A percentile compares a stretch with the other conserved stretches of the same genome.
Conservation (phyloP, 768 basidiomycete species). For the Lactifluus subvellereus region DNA sequence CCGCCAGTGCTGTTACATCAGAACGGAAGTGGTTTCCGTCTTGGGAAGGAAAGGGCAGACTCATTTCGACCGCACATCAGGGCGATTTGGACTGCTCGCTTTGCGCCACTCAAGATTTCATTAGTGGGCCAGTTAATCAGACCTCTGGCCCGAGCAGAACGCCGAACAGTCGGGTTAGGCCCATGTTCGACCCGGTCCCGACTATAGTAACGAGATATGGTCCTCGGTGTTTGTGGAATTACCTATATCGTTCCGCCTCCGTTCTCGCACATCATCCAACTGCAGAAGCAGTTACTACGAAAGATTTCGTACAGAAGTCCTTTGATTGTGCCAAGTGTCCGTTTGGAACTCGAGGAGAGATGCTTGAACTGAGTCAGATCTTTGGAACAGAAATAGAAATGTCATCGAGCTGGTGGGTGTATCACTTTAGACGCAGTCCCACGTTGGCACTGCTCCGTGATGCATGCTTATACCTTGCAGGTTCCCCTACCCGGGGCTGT, state of each 20-base stretch:
- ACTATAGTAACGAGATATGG: not conserved
- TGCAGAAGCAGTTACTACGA: not conserved
- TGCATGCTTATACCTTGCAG: not conserved
- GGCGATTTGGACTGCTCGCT: not conserved
- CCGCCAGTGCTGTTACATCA: not conserved
- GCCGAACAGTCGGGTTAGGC: too few relatives aligned
- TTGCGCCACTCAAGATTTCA: not conserved
- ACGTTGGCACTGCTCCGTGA: not conserved
- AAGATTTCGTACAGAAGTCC: not conserved
- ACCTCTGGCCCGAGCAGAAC: too few relatives aligned
- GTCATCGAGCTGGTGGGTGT: not conserved
- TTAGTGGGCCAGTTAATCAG: not conserved
- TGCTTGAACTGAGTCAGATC: not conserved
- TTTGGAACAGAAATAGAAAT: not conserved
- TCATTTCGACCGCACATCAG: not conserved
- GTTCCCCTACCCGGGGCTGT: not conserved
- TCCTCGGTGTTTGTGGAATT: not conserved
- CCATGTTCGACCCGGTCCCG: not conserved
- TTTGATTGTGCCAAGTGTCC: not conserved
- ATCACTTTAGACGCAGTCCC: not conserved
- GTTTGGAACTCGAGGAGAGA: not conserved
- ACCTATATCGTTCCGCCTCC: not conserved
- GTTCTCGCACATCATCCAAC: constrained; percentile 2
- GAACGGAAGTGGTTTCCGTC: not conserved
- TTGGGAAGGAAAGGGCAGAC: not conserved